Base-by-base conservation (phyloP, 345 rosid species). In the Corymbia maculata region DNA sequence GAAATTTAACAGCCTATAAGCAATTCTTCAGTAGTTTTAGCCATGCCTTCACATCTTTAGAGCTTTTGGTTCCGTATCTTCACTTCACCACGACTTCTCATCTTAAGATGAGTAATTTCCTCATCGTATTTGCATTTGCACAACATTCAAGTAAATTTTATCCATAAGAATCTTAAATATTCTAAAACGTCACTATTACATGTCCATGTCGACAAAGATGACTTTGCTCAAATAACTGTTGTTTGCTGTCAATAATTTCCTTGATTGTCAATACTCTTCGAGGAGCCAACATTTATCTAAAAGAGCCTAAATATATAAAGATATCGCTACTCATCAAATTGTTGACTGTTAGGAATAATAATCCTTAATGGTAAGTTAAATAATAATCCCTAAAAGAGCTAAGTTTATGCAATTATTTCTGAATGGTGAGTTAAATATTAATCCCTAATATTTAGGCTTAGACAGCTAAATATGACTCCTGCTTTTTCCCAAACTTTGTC, bases 301-400 rank as follows among this genome's bases (percentile, higher is more conserved):
- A 64, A 13, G 32, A 13, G 5, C 36, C n/a, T 64, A 64, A 64
- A n/a, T 64, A 13, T n/a, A 5, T 13, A 9, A n/a, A 64, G 16
- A 7, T 64, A 64, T 7, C 15, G 5, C 10, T 64, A 13, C 15
- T n/a, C 19, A 64, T 64, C 75, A n/a, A 13, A 9, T 64, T n/a
- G 16, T 28, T 1, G 0, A n/a, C 5, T 0, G 0, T 64, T 64
- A 36, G 6, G 42, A 36, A 36, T 36, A 36, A 36, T 36, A 36
- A 36, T 36, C 42, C 42, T 36, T 2, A 36, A 36, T 36, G 42
- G 42, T 36, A 36, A 36, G 42, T 36, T 36, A 36, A 36, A 36
- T 36, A 36, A 36, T 36, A 36, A 36, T 36, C 42, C 42, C 42
- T 36, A 4, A 36, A 36, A 36, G 42, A 36, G 42, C 42, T 36